Evolutionary conservation across 306 rosid genomes (phyloP).

Genomic region (Pyrus betulifolia): DNA sequence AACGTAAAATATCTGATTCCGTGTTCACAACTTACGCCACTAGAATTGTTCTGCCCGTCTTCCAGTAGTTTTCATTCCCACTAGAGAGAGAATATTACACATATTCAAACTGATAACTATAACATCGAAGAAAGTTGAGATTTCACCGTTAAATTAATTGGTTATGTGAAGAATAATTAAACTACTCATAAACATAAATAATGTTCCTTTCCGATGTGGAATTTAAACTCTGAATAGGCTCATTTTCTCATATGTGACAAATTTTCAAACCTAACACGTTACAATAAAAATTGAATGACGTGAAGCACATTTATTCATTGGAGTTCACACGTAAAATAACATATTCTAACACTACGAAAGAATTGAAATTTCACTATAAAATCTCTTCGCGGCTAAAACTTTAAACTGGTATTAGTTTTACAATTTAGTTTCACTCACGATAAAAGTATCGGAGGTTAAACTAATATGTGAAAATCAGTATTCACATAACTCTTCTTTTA

Average conservation of each 20-base stretch:
- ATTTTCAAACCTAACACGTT: no score
- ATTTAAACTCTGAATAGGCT: not conserved
- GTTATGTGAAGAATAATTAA: no score
- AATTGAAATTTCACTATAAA: not conserved
- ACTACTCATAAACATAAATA: no score
- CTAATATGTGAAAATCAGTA: not conserved
- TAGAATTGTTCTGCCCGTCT: not conserved
- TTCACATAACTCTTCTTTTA: no score
- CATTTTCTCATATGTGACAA: fast-evolving
- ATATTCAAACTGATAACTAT: not conserved
- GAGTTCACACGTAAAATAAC: no score
- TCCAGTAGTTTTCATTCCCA: not conserved
- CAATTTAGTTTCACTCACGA: not conserved
- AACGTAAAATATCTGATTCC: not conserved
- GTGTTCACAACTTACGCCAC: not conserved
- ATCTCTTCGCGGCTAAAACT: no score
- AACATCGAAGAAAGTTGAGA: not conserved
- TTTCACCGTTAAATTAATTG: no score
- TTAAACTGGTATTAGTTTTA: no score
- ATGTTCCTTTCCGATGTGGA: not conserved
- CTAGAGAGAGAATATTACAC: not conserved
- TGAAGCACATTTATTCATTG: not conserved
- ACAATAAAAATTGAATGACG: no score
- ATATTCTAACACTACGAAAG: no score
- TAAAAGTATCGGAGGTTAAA: not conserved